These are phyloP conservation scores for Penicillium sp. DNA, from an alignment of 2,329 filamentous ascomycete genomes.

Conservation along the genomic window DNA sequence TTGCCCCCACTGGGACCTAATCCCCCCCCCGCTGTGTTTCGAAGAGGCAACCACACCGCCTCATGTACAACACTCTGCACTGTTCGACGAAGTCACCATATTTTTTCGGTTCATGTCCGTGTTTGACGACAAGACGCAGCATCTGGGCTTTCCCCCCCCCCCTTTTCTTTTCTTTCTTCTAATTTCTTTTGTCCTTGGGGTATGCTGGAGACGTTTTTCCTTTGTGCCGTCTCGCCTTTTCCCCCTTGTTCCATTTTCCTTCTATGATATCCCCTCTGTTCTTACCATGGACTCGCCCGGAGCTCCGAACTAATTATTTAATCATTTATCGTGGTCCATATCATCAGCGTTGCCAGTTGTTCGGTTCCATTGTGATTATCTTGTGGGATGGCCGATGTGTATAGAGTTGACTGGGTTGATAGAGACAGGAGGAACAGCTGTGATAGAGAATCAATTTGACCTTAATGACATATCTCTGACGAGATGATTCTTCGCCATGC, in stretches of 20 bases:
- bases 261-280: conserved; percentile 48
- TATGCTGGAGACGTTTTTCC: conserved; percentile 17
- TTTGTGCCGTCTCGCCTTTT: conserved; percentile 21
- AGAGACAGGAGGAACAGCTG: conserved; percentile 8
- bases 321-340: conserved; percentile 23
- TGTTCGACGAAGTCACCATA: conserved; percentile 24
- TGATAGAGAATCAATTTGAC: conserved; percentile 17
- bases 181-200: conserved; percentile 18
- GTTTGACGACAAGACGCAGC: conserved; percentile 44
- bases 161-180: conserved; percentile 8
- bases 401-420: conserved; percentile 18
- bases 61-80: conserved; percentile 38
- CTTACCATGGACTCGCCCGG: conserved; percentile 31
- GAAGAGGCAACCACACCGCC: conserved; percentile 21
- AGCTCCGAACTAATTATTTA: conserved; percentile 34
- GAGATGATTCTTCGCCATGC: not conserved
- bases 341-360: conserved; percentile 21
- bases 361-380: conserved; percentile 16
- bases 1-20: conserved; percentile 2
- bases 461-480: conserved; percentile 19
- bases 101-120: conserved; percentile 37
- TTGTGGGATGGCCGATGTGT: conserved; percentile 14
- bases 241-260: conserved; percentile 27
- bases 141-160: conserved; percentile 35
- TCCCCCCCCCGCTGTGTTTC: conserved; percentile 16